Evolutionary conservation across 2,329 filamentous ascomycete genomes (phyloP).

Genomic region (Berkeleyomyces basicola): DNA sequence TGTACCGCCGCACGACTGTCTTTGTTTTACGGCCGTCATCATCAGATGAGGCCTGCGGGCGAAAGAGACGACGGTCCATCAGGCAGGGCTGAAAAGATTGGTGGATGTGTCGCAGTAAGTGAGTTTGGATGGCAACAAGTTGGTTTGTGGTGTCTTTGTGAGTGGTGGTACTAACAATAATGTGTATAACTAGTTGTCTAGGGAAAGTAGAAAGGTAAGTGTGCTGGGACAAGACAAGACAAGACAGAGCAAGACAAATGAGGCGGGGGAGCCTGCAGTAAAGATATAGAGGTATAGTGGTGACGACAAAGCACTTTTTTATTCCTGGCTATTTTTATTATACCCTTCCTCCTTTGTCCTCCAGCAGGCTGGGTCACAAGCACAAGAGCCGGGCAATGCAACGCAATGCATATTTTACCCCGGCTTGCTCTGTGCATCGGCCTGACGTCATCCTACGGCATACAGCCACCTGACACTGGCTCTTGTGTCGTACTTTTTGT

Average conservation of each 20-base stretch:
- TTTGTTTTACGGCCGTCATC: conserved; percentile 30
- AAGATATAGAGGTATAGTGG: too few relatives aligned
- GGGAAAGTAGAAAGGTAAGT: not conserved
- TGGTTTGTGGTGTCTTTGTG: not conserved
- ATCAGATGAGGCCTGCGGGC: conserved; percentile 23
- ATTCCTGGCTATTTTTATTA: too few relatives aligned
- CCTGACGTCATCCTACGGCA: too few relatives aligned
- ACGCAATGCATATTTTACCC: too few relatives aligned
- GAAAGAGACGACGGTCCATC: not conserved
- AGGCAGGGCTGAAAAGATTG: not conserved
- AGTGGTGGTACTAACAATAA: not conserved
- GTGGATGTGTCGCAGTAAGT: not conserved
- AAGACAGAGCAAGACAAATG: not conserved
- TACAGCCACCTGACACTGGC: too few relatives aligned
- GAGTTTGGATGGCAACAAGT: not conserved
- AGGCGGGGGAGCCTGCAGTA: too few relatives aligned
- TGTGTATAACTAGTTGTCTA: not conserved
- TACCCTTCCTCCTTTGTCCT: too few relatives aligned
- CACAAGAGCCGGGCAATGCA: too few relatives aligned
- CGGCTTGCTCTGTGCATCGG: too few relatives aligned
- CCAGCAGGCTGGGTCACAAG: too few relatives aligned
- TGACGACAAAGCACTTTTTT: too few relatives aligned
- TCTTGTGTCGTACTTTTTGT: too few relatives aligned
- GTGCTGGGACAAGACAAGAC: not conserved
- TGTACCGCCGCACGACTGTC: conserved; percentile 37